phyloP scores from a whole-genome alignment of 306 rosid species.

The Dalbergia cultrata region DNA sequence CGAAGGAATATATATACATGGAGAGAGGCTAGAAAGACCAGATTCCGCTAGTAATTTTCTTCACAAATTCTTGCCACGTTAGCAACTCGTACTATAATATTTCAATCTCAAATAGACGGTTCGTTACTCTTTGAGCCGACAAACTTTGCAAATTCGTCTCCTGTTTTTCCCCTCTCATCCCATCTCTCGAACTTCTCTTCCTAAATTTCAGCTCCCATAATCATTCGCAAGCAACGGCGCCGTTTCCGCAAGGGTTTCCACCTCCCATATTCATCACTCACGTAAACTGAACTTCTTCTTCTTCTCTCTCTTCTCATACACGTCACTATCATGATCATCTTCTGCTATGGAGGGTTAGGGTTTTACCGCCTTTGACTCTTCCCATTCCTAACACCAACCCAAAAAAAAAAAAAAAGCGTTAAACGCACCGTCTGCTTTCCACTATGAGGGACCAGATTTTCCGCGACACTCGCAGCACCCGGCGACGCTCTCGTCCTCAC shows the following conservation, averaged over 20 bases:
- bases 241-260: conserved; percentile 16
- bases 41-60: too few species aligned
- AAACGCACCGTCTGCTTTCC: not conserved
- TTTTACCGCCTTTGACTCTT: not conserved
- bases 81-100: not conserved
- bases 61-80: not conserved
- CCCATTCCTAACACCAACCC: not conserved
- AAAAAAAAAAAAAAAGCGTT: not conserved
- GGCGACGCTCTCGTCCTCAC: not conserved
- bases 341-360: conserved; percentile 5
- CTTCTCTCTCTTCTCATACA: not conserved
- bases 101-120: too few species aligned
- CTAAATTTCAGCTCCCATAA: not conserved
- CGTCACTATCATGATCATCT: too few species aligned
- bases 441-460: conserved; percentile 10
- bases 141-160: too few species aligned
- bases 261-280: not conserved
- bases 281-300: not conserved
- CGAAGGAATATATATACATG: too few species aligned
- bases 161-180: too few species aligned
- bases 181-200: not conserved
- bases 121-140: not conserved
- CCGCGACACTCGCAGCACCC: not conserved
- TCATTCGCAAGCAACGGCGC: not conserved
- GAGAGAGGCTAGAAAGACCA: too few species aligned